Conservation (phyloP, 345 rosid species). For the Gossypium ekmanianum region DNA sequence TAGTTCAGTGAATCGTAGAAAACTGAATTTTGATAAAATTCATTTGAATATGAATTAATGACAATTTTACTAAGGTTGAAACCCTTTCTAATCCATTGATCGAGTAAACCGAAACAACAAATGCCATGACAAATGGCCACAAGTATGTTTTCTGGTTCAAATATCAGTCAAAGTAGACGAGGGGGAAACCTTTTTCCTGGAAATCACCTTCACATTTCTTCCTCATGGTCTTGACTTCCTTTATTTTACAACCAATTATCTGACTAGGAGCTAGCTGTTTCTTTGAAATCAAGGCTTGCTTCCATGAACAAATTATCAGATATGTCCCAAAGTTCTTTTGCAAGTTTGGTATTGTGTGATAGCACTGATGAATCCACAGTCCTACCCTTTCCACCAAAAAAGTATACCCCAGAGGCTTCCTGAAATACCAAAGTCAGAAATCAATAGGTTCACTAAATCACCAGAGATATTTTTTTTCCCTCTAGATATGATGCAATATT, state of each 20-base stretch:
- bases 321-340: constrained; percentile 61
- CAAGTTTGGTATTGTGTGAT: constrained; percentile 47
- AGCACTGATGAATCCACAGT: constrained; percentile 47
- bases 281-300: constrained; percentile 29
- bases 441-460: background rate
- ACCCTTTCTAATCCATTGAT: too few species aligned
- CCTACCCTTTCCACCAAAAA: constrained; percentile 79
- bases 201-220: constrained; percentile 1
- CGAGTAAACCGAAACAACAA: background rate
- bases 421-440: constrained; percentile 26
- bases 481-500: background rate
- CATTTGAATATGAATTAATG: too few species aligned
- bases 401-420: constrained; percentile 70
- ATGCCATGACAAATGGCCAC: background rate
- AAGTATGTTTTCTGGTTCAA: background rate
- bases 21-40: too few species aligned
- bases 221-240: background rate
- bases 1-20: too few species aligned
- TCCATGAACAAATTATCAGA: constrained; percentile 42
- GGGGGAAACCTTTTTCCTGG: too few species aligned
- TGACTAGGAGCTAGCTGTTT: background rate
- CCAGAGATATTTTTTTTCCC: background rate
- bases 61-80: too few species aligned
- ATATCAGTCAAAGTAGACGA: background rate
- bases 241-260: background rate